phyloP scores from a whole-genome alignment of 257 asterid species.

The Handroanthus guayacan region DNA sequence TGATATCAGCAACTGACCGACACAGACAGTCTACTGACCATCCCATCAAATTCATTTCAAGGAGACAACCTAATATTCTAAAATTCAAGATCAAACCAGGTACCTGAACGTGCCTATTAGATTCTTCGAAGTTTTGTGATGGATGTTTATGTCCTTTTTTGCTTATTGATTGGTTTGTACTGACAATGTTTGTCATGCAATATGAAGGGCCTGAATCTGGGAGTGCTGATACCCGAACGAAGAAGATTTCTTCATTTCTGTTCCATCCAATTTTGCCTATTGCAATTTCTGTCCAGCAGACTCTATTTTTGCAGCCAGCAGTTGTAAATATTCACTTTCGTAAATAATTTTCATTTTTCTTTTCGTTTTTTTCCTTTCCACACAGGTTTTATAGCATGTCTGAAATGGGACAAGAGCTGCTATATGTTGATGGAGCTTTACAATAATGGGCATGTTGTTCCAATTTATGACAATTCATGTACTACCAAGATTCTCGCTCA shows the following conservation, averaged over 20 bases:
- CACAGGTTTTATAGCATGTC: conserved; percentile 23
- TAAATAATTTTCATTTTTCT: conserved; percentile 44
- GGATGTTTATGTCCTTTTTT: neutral
- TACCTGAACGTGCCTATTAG: conserved; percentile 20
- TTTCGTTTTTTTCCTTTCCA: neutral
- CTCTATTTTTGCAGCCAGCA: conserved; percentile 81
- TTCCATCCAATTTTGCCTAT: conserved; percentile 94
- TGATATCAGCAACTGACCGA: conserved; percentile 92
- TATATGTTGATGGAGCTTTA: conserved; percentile 21
- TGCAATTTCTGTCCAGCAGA: conserved; percentile 90
- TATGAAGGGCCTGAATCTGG: conserved; percentile 88
- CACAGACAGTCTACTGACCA: conserved; percentile 94
- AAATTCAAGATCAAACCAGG: conserved; percentile 97
- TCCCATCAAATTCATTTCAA: conserved; percentile 90
- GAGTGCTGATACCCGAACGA: conserved; percentile 65
- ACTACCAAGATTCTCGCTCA: too few relatives aligned
- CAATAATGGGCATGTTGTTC: conserved; percentile 24
- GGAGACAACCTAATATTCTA: conserved; percentile 78
- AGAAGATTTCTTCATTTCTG: conserved; percentile 84
- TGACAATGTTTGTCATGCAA: conserved; percentile 23
- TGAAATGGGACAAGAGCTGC: conserved; percentile 7
- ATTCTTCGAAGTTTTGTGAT: neutral
- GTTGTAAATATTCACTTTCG: conserved; percentile 98
- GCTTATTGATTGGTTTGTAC: neutral
- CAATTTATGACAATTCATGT: neutral